phyloP scores from a whole-genome alignment of 2,329 filamentous ascomycete species.

The Fusarium sp. region DNA sequence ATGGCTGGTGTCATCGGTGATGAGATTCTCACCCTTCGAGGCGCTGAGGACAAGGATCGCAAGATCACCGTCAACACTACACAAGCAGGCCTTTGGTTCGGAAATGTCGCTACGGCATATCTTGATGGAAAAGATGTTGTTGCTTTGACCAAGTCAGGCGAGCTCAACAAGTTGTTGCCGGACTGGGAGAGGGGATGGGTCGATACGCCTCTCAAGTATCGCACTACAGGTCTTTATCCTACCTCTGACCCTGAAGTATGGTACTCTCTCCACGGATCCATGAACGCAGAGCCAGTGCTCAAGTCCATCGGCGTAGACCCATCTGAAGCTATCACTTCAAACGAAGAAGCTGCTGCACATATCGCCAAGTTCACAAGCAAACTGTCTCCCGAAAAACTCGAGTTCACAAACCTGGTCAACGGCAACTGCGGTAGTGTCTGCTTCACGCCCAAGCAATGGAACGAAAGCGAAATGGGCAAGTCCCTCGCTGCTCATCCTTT shows the following conservation, averaged over 20 bases:
- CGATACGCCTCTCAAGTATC: conserved; percentile 19
- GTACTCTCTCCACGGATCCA: conserved; percentile 63
- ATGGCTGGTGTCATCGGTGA: conserved; percentile 19
- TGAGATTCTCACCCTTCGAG: conserved; percentile 11
- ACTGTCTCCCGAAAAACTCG: conserved; percentile 34
- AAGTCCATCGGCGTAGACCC: conserved; percentile 55
- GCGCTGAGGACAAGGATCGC: background rate
- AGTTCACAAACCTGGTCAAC: conserved; percentile 8
- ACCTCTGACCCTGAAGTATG: conserved; percentile 58
- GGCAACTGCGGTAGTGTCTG: conserved; percentile 11
- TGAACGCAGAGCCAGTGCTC: conserved; percentile 58
- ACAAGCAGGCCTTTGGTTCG: conserved; percentile 10
- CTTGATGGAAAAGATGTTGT: conserved; percentile 2
- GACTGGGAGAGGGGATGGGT: conserved; percentile 25
- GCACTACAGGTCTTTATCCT: conserved; percentile 54
- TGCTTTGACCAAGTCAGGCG: background rate
- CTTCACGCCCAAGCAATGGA: conserved; percentile 24
- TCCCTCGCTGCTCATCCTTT: conserved; percentile 13
- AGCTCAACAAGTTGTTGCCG: background rate
- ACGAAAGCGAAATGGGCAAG: conserved; percentile 24
- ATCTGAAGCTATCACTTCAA: conserved; percentile 24
- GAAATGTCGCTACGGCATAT: conserved; percentile 18
- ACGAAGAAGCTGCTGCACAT: conserved; percentile 38
- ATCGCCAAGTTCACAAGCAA: conserved; percentile 36
- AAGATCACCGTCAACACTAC: conserved; percentile 13